phyloP scores from a whole-genome alignment of 129 eudicot species.

The Escallonia herrerae region DNA sequence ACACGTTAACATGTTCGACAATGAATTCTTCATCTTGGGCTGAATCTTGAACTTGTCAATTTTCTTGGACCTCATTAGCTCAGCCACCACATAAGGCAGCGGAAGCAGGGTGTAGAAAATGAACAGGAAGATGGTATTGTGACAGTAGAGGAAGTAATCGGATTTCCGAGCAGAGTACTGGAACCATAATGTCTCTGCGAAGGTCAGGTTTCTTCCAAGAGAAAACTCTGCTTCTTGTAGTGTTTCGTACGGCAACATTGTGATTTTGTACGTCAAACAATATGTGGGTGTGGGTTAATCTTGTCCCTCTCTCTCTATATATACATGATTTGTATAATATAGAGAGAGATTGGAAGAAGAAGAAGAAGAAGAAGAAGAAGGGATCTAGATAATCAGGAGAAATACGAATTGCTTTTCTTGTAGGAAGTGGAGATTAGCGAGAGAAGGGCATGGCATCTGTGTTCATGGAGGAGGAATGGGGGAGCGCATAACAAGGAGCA shows the following conservation, averaged over 20 bases:
- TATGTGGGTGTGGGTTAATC: neutral
- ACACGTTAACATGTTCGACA: conserved; percentile 25
- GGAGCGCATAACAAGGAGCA: neutral
- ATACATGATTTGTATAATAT: neutral
- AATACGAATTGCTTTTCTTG: neutral
- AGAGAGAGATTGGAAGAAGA: neutral
- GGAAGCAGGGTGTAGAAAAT: conserved; percentile 31
- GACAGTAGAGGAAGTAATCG: conserved; percentile 33
- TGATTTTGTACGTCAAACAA: neutral
- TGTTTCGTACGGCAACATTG: conserved; percentile 27
- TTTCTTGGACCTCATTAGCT: conserved; percentile 24
- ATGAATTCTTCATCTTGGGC: conserved; percentile 20
- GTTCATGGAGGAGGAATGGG: neutral
- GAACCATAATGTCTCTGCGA: conserved; percentile 30
- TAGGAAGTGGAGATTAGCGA: neutral
- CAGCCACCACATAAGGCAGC: conserved; percentile 24
- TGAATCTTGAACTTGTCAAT: conserved; percentile 32
- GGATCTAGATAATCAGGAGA: neutral
- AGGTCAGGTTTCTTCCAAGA: conserved; percentile 33
- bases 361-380: neutral
- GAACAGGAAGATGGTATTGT: conserved; percentile 34
- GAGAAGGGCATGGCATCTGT: conserved; percentile 1
- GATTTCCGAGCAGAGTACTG: conserved; percentile 31
- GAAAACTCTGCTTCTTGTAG: conserved; percentile 19
- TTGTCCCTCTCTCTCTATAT: neutral